Conservation (phyloP, 805 yeast species). For the Grigorovia humatica region DNA sequence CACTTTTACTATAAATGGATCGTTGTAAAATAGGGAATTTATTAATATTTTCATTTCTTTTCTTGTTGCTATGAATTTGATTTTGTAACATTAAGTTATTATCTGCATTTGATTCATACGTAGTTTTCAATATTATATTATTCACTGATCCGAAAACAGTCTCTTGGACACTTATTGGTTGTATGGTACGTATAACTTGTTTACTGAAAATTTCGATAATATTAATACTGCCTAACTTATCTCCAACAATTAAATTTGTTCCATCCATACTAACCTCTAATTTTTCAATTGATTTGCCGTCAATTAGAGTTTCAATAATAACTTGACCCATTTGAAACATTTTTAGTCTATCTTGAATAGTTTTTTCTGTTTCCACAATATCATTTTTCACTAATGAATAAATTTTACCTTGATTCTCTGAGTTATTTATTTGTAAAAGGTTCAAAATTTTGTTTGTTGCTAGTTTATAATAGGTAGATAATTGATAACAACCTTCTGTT, state of each 20-base stretch:
- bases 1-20: constrained; percentile 35
- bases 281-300: constrained; percentile 34
- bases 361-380: constrained; percentile 27
- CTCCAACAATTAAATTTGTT: constrained; percentile 62
- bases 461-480: constrained; percentile 25
- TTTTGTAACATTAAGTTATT: background rate
- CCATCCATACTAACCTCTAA: constrained; percentile 66
- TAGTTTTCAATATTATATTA: constrained; percentile 6
- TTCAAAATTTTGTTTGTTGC: constrained; percentile 36
- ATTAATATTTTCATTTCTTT: constrained; percentile 1
- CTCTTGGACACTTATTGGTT: constrained; percentile 20
- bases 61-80: background rate
- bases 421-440: constrained; percentile 36
- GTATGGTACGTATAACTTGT: constrained; percentile 52
- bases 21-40: constrained; percentile 56
- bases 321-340: constrained; percentile 21
- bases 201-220: constrained; percentile 61
- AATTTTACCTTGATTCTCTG: constrained; percentile 26
- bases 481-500: constrained; percentile 37
- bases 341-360: constrained; percentile 12
- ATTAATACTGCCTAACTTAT: constrained; percentile 54
- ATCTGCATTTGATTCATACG: background rate
- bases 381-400: constrained; percentile 39
- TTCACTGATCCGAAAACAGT: constrained; percentile 22
- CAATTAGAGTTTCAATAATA: constrained; percentile 15